Percentiles rank a stretch among this genome's conserved stretches.
phyloP scores from a whole-genome alignment of 2,329 filamentous ascomycete species.

The Aschersonia sp. region DNA sequence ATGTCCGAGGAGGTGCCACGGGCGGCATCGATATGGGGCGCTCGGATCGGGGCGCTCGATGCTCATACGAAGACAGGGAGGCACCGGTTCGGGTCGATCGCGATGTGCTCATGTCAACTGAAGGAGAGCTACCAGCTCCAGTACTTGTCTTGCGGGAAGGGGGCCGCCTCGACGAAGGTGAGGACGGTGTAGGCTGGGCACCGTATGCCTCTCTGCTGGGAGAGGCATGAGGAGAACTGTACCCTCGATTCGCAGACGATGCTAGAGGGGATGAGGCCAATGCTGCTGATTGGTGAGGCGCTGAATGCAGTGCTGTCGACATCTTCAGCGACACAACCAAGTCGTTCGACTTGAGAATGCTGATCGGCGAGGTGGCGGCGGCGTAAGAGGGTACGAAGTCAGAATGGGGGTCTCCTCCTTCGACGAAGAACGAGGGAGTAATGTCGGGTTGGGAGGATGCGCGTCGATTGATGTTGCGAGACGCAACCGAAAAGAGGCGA shows the following conservation, averaged over 20 bases:
- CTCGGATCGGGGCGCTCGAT: slow-evolving; percentile 29
- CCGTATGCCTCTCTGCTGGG: slow-evolving; percentile 42
- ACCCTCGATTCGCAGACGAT: slow-evolving; percentile 34
- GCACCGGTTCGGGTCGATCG: slow-evolving; percentile 32
- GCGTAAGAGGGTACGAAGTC: neutral
- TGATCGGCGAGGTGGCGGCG: slow-evolving; percentile 2
- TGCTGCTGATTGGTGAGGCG: slow-evolving; percentile 38
- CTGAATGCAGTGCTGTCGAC: slow-evolving; percentile 45
- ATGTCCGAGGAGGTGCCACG: slow-evolving; percentile 60
- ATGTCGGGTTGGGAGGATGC: too few relatives aligned
- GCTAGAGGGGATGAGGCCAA: slow-evolving; percentile 34
- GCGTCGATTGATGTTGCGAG: too few relatives aligned
- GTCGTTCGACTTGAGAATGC: slow-evolving; percentile 1
- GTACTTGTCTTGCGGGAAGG: slow-evolving; percentile 37
- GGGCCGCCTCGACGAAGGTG: slow-evolving; percentile 38
- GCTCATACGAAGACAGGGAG: slow-evolving; percentile 27
- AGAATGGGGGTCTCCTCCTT: too few relatives aligned
- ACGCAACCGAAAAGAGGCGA: too few relatives aligned
- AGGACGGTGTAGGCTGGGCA: slow-evolving; percentile 32
- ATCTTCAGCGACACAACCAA: slow-evolving; percentile 14
- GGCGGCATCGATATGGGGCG: slow-evolving; percentile 43
- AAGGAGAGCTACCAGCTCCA: slow-evolving; percentile 22
- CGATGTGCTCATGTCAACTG: slow-evolving; percentile 22
- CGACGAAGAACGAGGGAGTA: too few relatives aligned
- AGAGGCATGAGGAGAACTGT: slow-evolving; percentile 35